These are phyloP conservation scores for Avena eriantha DNA, from an alignment of 176 grass and related monocot species.

Conservation along the genomic window DNA sequence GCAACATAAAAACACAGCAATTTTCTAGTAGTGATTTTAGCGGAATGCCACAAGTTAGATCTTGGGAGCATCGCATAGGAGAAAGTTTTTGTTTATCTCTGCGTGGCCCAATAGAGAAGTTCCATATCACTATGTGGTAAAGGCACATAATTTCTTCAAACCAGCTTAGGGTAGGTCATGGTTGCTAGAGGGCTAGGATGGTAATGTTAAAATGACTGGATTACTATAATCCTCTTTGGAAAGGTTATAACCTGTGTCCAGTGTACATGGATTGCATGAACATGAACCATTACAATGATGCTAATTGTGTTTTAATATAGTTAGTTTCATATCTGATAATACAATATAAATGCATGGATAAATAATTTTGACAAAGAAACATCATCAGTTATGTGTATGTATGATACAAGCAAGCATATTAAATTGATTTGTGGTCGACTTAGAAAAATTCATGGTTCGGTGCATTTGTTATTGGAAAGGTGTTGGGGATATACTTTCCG, in stretches of 20 bases:
- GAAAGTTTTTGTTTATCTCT: too few species aligned
- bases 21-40: too few species aligned
- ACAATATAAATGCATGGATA: too few species aligned
- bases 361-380: neutral
- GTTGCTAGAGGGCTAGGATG: neutral
- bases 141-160: neutral
- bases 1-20: too few species aligned
- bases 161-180: neutral
- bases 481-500: too few species aligned
- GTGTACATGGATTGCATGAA: neutral
- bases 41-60: too few species aligned
- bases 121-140: neutral
- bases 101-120: neutral
- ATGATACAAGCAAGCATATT: neutral
- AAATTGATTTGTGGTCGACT: neutral
- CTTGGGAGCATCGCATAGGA: too few species aligned
- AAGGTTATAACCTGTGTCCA: neutral
- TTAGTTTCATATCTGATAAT: neutral
- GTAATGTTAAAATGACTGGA: neutral
- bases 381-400: neutral
- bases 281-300: neutral
- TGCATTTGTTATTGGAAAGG: too few species aligned
- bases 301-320: neutral
- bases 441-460: neutral
- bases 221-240: neutral